A percentile compares a stretch with the other conserved stretches of the same genome.
Evolutionary conservation across 495 filamentous ascomycete genomes (phyloP).

Genomic region (Aspergillus affinis): DNA sequence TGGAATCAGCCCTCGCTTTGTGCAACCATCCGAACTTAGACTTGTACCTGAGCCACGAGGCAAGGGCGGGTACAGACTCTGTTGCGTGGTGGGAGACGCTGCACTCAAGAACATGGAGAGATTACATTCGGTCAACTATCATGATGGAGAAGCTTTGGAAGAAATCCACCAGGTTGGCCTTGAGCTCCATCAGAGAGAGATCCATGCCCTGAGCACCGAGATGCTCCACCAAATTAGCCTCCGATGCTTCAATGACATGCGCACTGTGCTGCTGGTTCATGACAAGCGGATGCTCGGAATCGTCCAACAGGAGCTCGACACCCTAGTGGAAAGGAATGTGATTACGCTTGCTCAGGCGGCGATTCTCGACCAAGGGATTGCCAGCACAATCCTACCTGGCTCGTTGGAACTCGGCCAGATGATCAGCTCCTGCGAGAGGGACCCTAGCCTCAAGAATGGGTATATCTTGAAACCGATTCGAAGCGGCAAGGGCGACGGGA

Average conservation of each 20-base stretch:
- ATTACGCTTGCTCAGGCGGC: constrained; percentile 28
- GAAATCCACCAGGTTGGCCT: constrained; percentile 41
- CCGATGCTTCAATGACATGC: constrained; percentile 44
- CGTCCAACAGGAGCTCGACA: constrained; percentile 34
- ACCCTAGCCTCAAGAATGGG: constrained; percentile 19
- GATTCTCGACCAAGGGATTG: constrained; percentile 26
- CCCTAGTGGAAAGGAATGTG: constrained; percentile 23
- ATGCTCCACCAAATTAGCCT: constrained; percentile 31
- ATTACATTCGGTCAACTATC: background rate
- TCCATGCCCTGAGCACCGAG: constrained; percentile 27
- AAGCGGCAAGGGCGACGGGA: constrained; percentile 41
- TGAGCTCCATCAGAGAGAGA: constrained; percentile 44
- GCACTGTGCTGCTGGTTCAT: constrained; percentile 42
- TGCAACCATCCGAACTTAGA: constrained; percentile 20
- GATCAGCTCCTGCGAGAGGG: constrained; percentile 9
- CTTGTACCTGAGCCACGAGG: constrained; percentile 16
- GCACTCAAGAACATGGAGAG: background rate
- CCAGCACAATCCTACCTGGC: constrained; percentile 23
- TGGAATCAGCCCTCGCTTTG: constrained; percentile 16
- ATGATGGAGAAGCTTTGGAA: constrained; percentile 31
- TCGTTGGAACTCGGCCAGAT: constrained; percentile 16
- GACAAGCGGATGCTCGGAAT: constrained; percentile 50
- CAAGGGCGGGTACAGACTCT: constrained; percentile 25
- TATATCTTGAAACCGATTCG: constrained; percentile 42
- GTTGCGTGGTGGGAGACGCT: constrained; percentile 15